A percentile compares a stretch with the other conserved stretches of the same genome.
Conservation (phyloP, 805 yeast genomes). For the Nakazawaea wyomingensis region DNA sequence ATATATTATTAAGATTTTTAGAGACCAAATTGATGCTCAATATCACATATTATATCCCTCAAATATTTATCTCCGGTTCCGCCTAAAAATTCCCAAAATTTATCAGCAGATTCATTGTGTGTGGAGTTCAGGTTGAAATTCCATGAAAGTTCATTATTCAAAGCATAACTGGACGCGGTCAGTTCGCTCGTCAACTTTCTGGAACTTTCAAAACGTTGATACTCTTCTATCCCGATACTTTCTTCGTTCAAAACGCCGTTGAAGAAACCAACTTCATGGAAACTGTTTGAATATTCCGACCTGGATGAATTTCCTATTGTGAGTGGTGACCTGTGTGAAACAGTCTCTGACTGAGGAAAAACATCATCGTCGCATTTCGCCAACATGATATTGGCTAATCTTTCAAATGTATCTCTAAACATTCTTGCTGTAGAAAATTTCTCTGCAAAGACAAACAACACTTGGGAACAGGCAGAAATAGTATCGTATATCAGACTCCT, state of each 20-base stretch:
- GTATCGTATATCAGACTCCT: constrained; percentile 24
- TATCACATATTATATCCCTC: constrained; percentile 24
- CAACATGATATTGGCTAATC: constrained; percentile 19
- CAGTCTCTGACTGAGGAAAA: background rate
- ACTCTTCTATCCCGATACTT: constrained; percentile 18
- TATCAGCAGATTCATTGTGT: constrained; percentile 8
- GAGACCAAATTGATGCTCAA: constrained; percentile 18
- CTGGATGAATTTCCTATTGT: background rate
- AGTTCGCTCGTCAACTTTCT: background rate
- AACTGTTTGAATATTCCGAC: background rate
- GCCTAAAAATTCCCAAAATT: constrained; percentile 27
- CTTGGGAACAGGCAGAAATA: constrained; percentile 23
- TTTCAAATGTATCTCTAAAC: constrained; percentile 26
- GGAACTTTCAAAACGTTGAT: constrained; percentile 11
- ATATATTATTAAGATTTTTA: too few relatives aligned
- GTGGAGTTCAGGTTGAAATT: background rate
- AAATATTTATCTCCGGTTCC: constrained; percentile 25
- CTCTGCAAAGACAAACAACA: constrained; percentile 26
- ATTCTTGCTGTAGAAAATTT: constrained; percentile 21
- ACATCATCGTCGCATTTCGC: constrained; percentile 13
- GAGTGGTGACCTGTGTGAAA: background rate
- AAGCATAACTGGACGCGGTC: background rate
- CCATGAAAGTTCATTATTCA: background rate
- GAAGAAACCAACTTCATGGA: background rate
- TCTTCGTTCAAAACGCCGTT: constrained; percentile 11